Evolutionary conservation across 805 yeast genomes (phyloP), one percentile per base, ranked within the genome.

Genomic region (Yarrowia keelungensis): DNA sequence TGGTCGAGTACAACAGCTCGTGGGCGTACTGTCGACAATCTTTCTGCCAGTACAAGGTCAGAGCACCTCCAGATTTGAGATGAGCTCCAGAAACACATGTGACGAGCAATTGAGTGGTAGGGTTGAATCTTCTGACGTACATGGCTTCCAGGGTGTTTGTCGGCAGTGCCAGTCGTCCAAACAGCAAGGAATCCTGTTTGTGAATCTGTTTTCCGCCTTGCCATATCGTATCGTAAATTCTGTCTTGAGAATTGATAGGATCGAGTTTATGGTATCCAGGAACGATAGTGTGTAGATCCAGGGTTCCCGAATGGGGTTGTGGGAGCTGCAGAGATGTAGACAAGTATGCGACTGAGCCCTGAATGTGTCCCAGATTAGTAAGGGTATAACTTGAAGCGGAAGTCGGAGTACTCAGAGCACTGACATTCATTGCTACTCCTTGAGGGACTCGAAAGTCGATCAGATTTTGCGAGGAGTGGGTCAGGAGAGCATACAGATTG

Each of bases 101-200:
- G 22, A 91, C 78, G 50, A 89, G 78, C 15, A 93, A 69, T 74
- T 91, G 97, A 1, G 90, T 81, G 35, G 81, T 80, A 7, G 83
- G 77, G 0, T 88, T 81, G 16, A 91, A 74, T 68, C 91, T 80
- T 71, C 89, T 86, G 49, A 92, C 86, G 8, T 88, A 72, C 94
- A 95, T 88, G 1, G 97, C 97, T 77, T 94, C 98, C 2, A 95
- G 79, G 8, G 89, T 88, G 16, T 91, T 87, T 1, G 91, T 90
- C 0, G 99, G 98, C 71, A 94, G 87, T 74, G 89, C 90, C 87
- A 95, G 85, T 71, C 94, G 82, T 0, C 98, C 98, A 76, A 91
- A 94, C 42, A 89, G 78, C 15, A 94, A 79, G 0, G 87, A 80
- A 50, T 77, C 76, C 62, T 67, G 70, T 8, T 45, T 51, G 51